Evolutionary conservation across 805 yeast species (phyloP), one percentile per base, ranked within the genome.

Genomic region (Pichia ethanolica): DNA sequence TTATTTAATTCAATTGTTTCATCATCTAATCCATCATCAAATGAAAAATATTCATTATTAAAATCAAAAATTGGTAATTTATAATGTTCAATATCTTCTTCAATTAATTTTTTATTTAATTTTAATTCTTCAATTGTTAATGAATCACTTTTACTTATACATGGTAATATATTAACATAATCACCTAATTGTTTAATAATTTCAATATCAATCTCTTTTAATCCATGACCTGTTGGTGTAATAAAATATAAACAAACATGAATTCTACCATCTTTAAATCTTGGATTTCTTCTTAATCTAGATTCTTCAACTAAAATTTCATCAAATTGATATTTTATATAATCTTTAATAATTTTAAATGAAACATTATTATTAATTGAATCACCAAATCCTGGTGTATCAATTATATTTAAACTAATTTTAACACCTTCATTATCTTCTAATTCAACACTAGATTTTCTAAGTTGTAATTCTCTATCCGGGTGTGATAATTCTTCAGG

Each of bases 381-480:
- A 61, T 82, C 84, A 44, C 90, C 95, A 67, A 86, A 86, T 45
- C 89, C 89, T 9, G 95, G 91, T 1, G 93, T 86, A 64, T 86
- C 95, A 53, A 87, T 83, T 48, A 86, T 74, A 55, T 84, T 82
- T 56, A 86, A 65, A 47, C 83, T 80, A 58, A 86, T 86, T 70
- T 85, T 86, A 56, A 83, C 88, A 49, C 95, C 93, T 64, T 86
- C 93, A 55, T 83, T 83, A 62, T 86, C 95, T 62, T 86, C 93
- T 57, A 86, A 70, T 62, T 86, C 95, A n/a, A 86, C 93, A 42
- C 77, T 79, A 49, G 86, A 90, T 58, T 83, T 89, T 59, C 95
- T 75, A 53, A 86, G 67, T 46, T 81, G 82, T 59, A 86, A 70
- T 27, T 76, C 81, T 47, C 78, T 67, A 45, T 73, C 78, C 1